Conservation (phyloP, 2,329 filamentous ascomycete genomes). For the Didymella glomerata region DNA sequence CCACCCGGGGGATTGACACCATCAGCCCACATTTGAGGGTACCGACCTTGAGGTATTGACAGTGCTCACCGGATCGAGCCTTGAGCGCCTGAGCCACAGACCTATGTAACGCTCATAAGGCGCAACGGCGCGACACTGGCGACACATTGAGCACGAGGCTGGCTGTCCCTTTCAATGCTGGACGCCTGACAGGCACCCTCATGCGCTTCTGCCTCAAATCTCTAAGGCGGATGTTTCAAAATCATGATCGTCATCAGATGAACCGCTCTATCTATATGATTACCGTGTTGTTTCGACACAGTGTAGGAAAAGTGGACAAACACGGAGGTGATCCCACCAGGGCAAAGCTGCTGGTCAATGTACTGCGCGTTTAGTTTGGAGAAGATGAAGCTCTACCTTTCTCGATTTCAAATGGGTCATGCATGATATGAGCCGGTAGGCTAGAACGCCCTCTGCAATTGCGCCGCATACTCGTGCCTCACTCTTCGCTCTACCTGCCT, state of each 20-base stretch:
- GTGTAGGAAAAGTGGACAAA: background rate
- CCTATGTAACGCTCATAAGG: background rate
- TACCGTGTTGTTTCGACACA: background rate
- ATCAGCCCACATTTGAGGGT: background rate
- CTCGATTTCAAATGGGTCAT: background rate
- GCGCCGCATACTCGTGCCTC: background rate
- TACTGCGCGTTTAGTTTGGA: background rate
- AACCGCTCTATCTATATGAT: background rate
- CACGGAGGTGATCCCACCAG: background rate
- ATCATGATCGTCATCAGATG: background rate
- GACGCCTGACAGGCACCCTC: background rate
- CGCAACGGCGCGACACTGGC: constrained; percentile 2
- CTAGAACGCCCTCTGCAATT: background rate
- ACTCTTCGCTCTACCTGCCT: background rate
- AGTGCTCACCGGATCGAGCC: constrained; percentile 8
- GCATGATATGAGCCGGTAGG: background rate
- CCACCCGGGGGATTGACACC: background rate
- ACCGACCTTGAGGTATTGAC: background rate
- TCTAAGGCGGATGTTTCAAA: background rate
- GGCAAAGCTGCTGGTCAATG: background rate
- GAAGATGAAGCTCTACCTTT: background rate
- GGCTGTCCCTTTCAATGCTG: background rate
- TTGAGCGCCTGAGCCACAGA: constrained; percentile 9
- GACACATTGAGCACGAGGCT: constrained; percentile 5
- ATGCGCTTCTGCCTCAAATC: background rate